Conservation (phyloP, 2,329 filamentous ascomycete species). For the Incumbomyces delicatus region DNA sequence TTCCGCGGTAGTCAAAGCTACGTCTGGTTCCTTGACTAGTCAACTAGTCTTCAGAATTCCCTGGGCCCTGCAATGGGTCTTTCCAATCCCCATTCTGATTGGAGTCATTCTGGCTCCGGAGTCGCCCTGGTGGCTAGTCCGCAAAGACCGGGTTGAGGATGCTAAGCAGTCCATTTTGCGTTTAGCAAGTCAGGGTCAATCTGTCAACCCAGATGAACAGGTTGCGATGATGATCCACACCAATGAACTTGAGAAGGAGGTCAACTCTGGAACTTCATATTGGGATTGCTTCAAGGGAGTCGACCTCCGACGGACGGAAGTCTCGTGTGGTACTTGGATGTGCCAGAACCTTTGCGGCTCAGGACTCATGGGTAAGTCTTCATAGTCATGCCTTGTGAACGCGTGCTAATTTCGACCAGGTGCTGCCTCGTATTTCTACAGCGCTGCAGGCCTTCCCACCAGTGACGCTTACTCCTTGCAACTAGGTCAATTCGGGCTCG, state of each 20-base stretch:
- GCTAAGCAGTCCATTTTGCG: constrained; percentile 25
- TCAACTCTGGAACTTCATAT: constrained; percentile 20
- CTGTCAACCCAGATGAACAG: constrained; percentile 26
- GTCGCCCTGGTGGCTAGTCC: constrained; percentile 31
- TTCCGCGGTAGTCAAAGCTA: constrained; percentile 25
- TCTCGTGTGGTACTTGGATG: constrained; percentile 28
- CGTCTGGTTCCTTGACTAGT: too few relatives aligned
- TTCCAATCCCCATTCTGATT: constrained; percentile 37
- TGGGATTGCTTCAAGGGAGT: constrained; percentile 24
- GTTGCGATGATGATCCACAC: constrained; percentile 32
- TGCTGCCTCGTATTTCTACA: constrained; percentile 29
- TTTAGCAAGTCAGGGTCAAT: constrained; percentile 18
- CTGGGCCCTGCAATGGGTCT: constrained; percentile 40
- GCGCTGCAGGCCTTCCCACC: constrained; percentile 27
- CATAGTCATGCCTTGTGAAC: too few relatives aligned
- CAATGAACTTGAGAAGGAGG: constrained; percentile 24
- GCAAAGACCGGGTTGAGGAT: constrained; percentile 26
- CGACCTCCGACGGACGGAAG: constrained; percentile 32
- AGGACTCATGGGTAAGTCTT: constrained; percentile 23
- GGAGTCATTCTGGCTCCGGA: constrained; percentile 33
- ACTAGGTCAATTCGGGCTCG: constrained; percentile 55
- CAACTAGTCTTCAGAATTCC: too few relatives aligned
- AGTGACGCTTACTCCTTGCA: constrained; percentile 32
- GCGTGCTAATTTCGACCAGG: too few relatives aligned
- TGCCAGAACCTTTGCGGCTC: constrained; percentile 26